Evolutionary conservation across 2,329 filamentous ascomycete species (phyloP), one percentile per base, ranked within the genome.

Genomic region (Trichoderma afroharzianum): DNA sequence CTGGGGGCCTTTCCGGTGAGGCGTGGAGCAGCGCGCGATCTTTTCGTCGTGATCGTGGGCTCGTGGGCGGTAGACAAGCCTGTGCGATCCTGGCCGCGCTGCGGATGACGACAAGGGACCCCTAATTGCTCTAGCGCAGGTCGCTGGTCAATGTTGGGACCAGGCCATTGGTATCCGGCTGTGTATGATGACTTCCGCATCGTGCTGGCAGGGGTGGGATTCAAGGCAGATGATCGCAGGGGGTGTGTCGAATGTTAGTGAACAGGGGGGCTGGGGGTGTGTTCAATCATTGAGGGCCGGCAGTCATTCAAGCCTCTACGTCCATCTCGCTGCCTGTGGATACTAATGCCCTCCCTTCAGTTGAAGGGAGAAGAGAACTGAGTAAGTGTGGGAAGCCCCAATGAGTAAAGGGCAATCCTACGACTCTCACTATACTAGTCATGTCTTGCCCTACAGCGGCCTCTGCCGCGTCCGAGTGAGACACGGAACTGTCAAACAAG

Each of bases 401-500:
- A 8, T n/a, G 24, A 21, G 11, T 18, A 58, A 33, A 36, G 53
- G 30, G 55, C 36, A 36, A 21, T 24, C 24, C 28, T 30, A 32
- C 28, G 11, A 63, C 57, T 33, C 57, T 18, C 32, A n/a, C 57
- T n/a, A 33, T 33, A 33, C 15, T 58, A 58, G 57, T 33, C 57
- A 55, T 68, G 70, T 71, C 63, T 68, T 57, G 70, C 70, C 70
- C 39, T 71, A 71, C 43, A 59, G 66, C 71, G 71, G 71, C 67
- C 64, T 67, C 70, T 67, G 66, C 71, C 71, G 70, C 47, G 63
- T 26, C 50, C 14, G 15, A 50, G 66, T 70, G 67, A 72, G 71
- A 72, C 71, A 72, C 58, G 71, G 71, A 66, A 62, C 71, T 67
- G 71, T 72, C 67, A 72, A 72, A 66, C 62, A 68, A 66, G 66